A percentile compares a stretch with the other conserved stretches of the same genome.
These are phyloP conservation scores for Starmera dryadoides DNA, from an alignment of 805 yeast species.

Conservation along the genomic window DNA sequence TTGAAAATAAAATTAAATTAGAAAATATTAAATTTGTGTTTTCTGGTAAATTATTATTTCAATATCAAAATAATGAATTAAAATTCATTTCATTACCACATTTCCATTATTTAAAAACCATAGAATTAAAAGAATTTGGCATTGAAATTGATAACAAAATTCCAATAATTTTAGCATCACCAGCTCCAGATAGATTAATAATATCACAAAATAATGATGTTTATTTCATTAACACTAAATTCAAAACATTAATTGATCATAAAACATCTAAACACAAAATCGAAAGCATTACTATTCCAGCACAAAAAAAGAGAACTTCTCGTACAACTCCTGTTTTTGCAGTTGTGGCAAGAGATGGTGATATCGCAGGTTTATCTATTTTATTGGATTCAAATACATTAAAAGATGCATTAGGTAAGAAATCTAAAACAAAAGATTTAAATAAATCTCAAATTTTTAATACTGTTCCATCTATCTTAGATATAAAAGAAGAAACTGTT, in stretches of 20 bases:
- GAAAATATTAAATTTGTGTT: constrained; percentile 9
- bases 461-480: constrained; percentile 21
- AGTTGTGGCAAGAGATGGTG: constrained; percentile 12
- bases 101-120: constrained; percentile 11
- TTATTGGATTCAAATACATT: constrained; percentile 64
- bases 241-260: constrained; percentile 17
- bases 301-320: constrained; percentile 4
- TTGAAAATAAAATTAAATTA: constrained; percentile 14
- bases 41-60: constrained; percentile 14
- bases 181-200: constrained; percentile 19
- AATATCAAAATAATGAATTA: constrained; percentile 10
- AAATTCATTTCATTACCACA: constrained; percentile 16
- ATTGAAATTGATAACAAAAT: constrained; percentile 1
- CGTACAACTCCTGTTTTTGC: constrained; percentile 9
- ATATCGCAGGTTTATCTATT: constrained; percentile 26
- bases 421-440: too few species aligned
- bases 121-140: constrained; percentile 3
- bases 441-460: constrained; percentile 14
- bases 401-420: constrained; percentile 64
- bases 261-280: constrained; percentile 12
- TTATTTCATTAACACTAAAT: constrained; percentile 30
- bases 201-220: constrained; percentile 18
- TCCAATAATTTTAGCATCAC: constrained; percentile 13
- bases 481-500: constrained; percentile 10
- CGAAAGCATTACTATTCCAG: constrained; percentile 4